Evolutionary conservation across 495 filamentous ascomycete species (phyloP).

Genomic region (Immersiella caudata): DNA sequence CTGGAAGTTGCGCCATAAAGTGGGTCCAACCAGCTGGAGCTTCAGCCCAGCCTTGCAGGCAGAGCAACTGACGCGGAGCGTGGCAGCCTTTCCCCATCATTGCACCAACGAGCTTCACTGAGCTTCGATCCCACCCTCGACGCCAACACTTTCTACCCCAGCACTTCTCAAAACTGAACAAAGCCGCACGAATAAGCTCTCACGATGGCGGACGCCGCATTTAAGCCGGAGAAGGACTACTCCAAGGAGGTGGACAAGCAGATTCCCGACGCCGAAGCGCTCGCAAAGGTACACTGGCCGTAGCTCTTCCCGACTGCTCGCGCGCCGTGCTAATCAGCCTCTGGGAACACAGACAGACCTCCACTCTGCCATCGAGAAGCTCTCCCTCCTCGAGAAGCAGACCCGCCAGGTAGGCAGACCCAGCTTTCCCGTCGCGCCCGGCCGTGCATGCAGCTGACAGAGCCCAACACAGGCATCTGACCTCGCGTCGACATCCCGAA

Average conservation of each 20-base stretch:
- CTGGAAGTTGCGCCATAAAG: no score
- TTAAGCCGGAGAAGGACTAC: constrained; percentile 72
- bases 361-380: constrained; percentile 87
- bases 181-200: constrained; percentile 1
- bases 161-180: neutral
- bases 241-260: constrained; percentile 89
- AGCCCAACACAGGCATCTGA: constrained; percentile 72
- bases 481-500: constrained; percentile 87
- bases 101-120: constrained; percentile 19
- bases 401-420: constrained; percentile 75
- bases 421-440: constrained; percentile 16
- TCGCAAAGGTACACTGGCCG: constrained; percentile 69
- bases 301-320: neutral
- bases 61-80: constrained; percentile 31
- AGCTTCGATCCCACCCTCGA: constrained; percentile 5
- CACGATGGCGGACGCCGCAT: constrained; percentile 52
- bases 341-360: constrained; percentile 68
- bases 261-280: constrained; percentile 83
- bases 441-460: constrained; percentile 22
- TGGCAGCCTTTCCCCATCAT: constrained; percentile 18
- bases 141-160: neutral
- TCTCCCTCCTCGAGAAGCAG: constrained; percentile 89
- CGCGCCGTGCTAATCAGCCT: constrained; percentile 21
- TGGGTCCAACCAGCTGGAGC: neutral
- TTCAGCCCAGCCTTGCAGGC: constrained; percentile 24